Base-by-base conservation (phyloP, 352 stramenopile genomes). In the Phytopythium vexans region DNA sequence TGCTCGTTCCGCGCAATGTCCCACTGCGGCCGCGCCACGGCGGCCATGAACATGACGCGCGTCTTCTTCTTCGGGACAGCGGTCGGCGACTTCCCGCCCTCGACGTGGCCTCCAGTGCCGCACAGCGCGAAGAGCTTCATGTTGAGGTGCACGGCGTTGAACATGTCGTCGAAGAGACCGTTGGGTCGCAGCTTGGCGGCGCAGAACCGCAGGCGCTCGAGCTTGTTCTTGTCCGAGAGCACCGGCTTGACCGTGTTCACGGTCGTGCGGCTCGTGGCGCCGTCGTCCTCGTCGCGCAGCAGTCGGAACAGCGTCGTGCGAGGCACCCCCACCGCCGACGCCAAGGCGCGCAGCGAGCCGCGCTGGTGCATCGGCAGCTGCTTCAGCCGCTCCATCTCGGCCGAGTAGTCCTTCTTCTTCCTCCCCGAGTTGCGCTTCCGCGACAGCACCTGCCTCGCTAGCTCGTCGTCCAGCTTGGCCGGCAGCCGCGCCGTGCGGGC, bases 361-460 rank as follows among this genome's bases (percentile, higher is more conserved):
- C 66, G 66, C 49, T 73, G 66, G 45, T 60, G 69, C 41, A 72
- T 49, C 9, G 68, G 68, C 5, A 77, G 55, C 55, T 74, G 50
- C 37, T 74, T 77, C 6, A 74, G 52, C 21, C 50, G 62, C 42
- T 69, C 68, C 41, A 77, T 34, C 1, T 56, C 64, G 4, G 54
- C 64, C 36, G 68, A 67, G 47, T 77, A 73, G 46, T 77, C 68
- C 35, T 77, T 77, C 55, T 71, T 73, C 45, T 73, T 73, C 31
- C 64, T 61, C 34, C 68, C 68, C 12, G 61, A 77, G 35, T 77
- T 77, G 35, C 68, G 68, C 33, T 73, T 77, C 14, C 59, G 59
- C 4, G 68, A 77, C 21, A 77, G 49, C 21, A 66, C 68, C n/a
- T 73, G 62, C 41, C 64, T 62, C 54, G 70, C 59, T 16, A 77